Evolutionary conservation across 2,329 filamentous ascomycete species (phyloP), one percentile per base, ranked within the genome.

Genomic region (Cladosporium phlei): DNA sequence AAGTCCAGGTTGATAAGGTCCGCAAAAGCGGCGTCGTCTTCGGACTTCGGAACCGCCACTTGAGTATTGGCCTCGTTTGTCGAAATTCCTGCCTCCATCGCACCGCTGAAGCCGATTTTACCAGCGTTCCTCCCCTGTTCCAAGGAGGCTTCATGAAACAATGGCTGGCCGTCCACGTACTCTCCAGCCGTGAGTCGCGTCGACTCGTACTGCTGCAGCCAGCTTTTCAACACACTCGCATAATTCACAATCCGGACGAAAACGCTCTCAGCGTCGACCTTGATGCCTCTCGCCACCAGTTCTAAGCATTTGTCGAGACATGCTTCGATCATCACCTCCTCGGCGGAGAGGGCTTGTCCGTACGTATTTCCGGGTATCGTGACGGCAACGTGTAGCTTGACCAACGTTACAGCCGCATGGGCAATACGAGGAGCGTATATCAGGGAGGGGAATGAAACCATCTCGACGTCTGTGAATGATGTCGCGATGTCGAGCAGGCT

Each of bases 321-420:
- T 10, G 56, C 54, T 9, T 57, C 53, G 2, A 57, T 37, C 6
- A 52, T 51, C 5, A 64, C 39, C n/a, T 57, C 48, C n/a, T 53
- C 49, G 3, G 52, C 46, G 12, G 55, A 53, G 29, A 64, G 49
- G 27, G 62, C 53, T 5, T 50, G 30, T 10, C 59, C 55, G 14
- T 53, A 54, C 3, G 59, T 59, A 47, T 57, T 61, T 12, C 56
- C 55, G 11, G 47, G 46, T 3, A 51, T 55, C 2, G 55, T 57
- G 3, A 53, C 48, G 7, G 59, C 58, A 16, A 61, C 55, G 46
- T 60, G 56, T 7, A 59, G 39, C 40, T 59, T 60, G n/a, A 54
- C 38, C 6, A 62, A 51, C 2, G 57, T 38, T 34, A 55, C 59
- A 10, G 55, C 47, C 3, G 55, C 55, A 38, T 59, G 61, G 8